Base-by-base conservation (phyloP, 169 alveolate species). In the Eimeria necatrix region DNA sequence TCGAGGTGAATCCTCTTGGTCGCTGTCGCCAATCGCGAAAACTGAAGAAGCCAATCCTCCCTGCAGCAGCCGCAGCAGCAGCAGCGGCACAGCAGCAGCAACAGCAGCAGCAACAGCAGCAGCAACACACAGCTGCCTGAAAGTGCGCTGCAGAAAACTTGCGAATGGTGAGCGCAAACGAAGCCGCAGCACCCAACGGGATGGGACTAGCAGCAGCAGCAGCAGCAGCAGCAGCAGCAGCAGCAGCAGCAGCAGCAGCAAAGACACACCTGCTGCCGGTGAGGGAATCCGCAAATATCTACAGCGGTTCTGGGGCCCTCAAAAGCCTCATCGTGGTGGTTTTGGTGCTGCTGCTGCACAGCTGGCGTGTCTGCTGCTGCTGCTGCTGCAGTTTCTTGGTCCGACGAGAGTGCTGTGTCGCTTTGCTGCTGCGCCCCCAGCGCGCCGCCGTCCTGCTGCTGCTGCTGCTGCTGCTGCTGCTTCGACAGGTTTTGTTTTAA, bases 381-480 rank as follows among this genome's bases (percentile, higher is more conserved):
- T 5, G 26, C 26, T 10, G 76, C 18, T n/a, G n/a, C n/a, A n/a
- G n/a, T n/a, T n/a, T n/a, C n/a, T n/a, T n/a, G n/a, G n/a, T n/a
- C n/a, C n/a, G n/a, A n/a, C n/a, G n/a, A n/a, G n/a, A n/a, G n/a
- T n/a, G n/a, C n/a, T n/a, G 26, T 64, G 32, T 56, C 64, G 20
- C 14, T 5, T 20, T 64, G 76, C 26, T 9, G 76, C 76, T 64
- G 76, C 76, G 8, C 32, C 76, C 20, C 9, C 32, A 8, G 41
- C 5, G 76, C 18, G 5, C 41, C 41, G 26, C 41, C 76, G 14
- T 20, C 76, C 20, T 64, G 76, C 76, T 64, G 41, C 41, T 5
- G 18, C 20, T 64, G 76, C 76, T 64, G 76, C 76, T 64, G 76
- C 76, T 64, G 76, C 76, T 64, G 76, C 41, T 64, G 14, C 5